phyloP scores from a whole-genome alignment of 2,329 filamentous ascomycete genomes.

The Cladosporium phlei region DNA sequence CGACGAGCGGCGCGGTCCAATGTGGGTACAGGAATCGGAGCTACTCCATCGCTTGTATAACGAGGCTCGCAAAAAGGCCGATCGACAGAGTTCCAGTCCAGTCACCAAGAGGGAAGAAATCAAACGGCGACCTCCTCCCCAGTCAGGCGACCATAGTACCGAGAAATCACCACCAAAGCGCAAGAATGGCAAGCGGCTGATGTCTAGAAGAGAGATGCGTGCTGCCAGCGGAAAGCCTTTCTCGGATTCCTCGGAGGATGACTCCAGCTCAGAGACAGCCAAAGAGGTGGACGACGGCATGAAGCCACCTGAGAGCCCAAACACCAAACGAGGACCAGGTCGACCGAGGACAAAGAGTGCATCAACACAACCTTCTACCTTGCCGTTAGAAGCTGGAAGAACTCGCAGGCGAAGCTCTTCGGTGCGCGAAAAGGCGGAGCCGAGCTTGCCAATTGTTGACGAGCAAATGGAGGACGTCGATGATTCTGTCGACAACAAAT shows the following conservation, averaged over 20 bases:
- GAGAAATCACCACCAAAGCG: conserved; percentile 25
- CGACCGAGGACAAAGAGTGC: conserved; percentile 27
- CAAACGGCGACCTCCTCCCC: conserved; percentile 22
- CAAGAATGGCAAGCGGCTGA: conserved; percentile 30
- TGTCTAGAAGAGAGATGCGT: conserved; percentile 34
- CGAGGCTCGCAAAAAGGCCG: conserved; percentile 31
- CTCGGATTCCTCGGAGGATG: conserved; percentile 28
- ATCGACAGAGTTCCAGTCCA: conserved; percentile 32
- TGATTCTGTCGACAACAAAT: conserved; percentile 10
- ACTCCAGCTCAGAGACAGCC: conserved; percentile 21
- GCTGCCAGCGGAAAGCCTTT: conserved; percentile 26
- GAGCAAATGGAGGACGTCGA: conserved; percentile 17
- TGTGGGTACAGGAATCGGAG: conserved; percentile 84
- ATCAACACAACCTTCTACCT: conserved; percentile 21
- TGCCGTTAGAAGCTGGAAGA: conserved; percentile 15
- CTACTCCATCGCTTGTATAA: conserved; percentile 73
- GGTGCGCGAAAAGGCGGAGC: conserved; percentile 20
- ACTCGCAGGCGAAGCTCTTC: conserved; percentile 26
- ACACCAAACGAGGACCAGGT: conserved; percentile 20
- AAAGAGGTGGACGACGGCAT: conserved; percentile 21
- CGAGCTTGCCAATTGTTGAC: conserved; percentile 22
- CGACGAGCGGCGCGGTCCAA: conserved; percentile 72
- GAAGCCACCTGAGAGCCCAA: conserved; percentile 26
- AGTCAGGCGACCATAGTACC: conserved; percentile 19
- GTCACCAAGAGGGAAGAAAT: conserved; percentile 30